These are phyloP conservation scores for Leccinum variicolor DNA, from an alignment of 768 basidiomycete genomes.

Conservation along the genomic window DNA sequence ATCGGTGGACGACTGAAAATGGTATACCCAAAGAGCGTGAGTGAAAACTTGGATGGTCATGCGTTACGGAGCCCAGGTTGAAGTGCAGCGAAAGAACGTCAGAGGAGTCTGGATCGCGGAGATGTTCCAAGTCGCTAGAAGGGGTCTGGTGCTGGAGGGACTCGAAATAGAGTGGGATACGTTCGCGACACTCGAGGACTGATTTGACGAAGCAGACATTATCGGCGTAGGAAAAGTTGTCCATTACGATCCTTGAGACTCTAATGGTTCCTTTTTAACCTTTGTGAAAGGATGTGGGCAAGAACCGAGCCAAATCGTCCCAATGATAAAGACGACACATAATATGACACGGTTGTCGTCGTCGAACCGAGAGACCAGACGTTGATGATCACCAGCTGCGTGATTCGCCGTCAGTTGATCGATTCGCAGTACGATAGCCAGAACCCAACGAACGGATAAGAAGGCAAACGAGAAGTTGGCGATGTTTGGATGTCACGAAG, in stretches of 20 bases:
- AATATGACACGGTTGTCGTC: too few species aligned
- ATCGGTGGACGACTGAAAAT: slow-evolving; percentile 65
- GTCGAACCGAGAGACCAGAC: too few species aligned
- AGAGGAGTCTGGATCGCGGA: slow-evolving; percentile 43
- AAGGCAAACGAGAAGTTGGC: too few species aligned
- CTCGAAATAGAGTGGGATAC: slow-evolving; percentile 26
- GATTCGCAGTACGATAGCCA: too few species aligned
- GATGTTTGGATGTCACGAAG: too few species aligned
- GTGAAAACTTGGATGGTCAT: slow-evolving; percentile 33
- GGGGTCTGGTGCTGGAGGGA: slow-evolving; percentile 13
- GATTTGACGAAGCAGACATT: slow-evolving; percentile 37
- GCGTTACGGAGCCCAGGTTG: slow-evolving; percentile 40
- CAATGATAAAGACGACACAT: too few species aligned
- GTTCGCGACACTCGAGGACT: not conserved
- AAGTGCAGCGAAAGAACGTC: slow-evolving; percentile 70
- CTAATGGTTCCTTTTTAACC: not conserved
- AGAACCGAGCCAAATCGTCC: too few species aligned
- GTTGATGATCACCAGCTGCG: too few species aligned
- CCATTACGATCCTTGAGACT: slow-evolving; percentile 30
- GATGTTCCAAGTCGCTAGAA: slow-evolving; percentile 44
- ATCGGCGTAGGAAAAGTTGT: slow-evolving; percentile 61
- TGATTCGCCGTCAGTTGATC: too few species aligned
- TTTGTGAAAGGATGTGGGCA: not conserved
- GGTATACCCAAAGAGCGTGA: slow-evolving; percentile 64
- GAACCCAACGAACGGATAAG: too few species aligned